phyloP scores from a whole-genome alignment of 306 rosid genomes.

The Corylus heterophylla region DNA sequence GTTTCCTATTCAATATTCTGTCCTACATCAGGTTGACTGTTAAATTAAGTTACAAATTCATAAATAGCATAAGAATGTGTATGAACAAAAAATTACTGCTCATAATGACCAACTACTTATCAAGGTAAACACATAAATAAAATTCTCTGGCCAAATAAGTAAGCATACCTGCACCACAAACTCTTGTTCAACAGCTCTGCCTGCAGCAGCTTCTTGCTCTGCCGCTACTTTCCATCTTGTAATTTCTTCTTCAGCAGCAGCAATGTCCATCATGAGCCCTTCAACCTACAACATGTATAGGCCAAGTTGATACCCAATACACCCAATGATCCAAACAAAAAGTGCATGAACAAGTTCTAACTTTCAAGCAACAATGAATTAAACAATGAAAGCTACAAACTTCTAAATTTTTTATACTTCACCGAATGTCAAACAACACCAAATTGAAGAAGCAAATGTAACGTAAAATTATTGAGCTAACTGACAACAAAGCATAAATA shows the following conservation, averaged over 20 bases:
- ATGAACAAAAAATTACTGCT: neutral
- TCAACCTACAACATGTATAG: constrained; percentile 63
- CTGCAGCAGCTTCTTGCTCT: constrained; percentile 99
- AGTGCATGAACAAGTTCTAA: neutral
- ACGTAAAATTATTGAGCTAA: neutral
- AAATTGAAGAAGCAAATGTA: constrained; percentile 3
- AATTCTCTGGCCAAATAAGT: constrained; percentile 10
- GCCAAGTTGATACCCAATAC: constrained; percentile 17
- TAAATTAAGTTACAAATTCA: neutral
- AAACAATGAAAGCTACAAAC: constrained; percentile 4
- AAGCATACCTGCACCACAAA: constrained; percentile 74
- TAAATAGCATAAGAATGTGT: neutral
- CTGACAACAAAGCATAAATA: constrained; percentile 3
- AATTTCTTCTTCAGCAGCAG: constrained; percentile 97
- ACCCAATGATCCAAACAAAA: neutral
- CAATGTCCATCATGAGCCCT: constrained; percentile 97
- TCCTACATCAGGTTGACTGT: neutral
- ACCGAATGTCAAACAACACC: constrained; percentile 9
- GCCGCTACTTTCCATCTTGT: constrained; percentile 97
- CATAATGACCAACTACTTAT: neutral
- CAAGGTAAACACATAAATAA: constrained; percentile 4
- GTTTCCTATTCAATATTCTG: no score
- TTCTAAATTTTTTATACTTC: neutral
- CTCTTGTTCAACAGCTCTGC: constrained; percentile 88
- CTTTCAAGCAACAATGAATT: neutral